phyloP scores from a whole-genome alignment of 192 early-diverging fungal genomes.

The Rhizophagus clarus region DNA sequence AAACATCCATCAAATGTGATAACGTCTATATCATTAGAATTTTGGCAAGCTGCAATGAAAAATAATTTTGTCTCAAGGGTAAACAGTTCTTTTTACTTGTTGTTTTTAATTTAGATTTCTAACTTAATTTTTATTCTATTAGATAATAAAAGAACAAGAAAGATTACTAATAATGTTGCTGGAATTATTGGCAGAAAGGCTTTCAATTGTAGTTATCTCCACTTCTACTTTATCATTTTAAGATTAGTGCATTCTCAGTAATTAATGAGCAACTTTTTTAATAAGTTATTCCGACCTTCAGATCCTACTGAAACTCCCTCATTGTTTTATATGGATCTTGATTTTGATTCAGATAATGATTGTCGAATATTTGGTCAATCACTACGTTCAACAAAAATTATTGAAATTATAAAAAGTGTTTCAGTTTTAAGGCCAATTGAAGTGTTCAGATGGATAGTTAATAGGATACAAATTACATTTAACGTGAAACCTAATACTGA shows the following conservation, averaged over 20 bases:
- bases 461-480: background rate
- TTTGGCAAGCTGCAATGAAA: background rate
- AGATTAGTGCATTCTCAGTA: background rate
- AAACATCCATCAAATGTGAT: conserved; percentile 18
- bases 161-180: background rate
- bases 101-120: background rate
- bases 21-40: background rate
- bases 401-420: conserved; percentile 9
- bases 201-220: background rate
- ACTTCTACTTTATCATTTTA: background rate
- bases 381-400: background rate
- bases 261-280: background rate
- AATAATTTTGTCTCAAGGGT: conserved; percentile 2
- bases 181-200: conserved; percentile 9
- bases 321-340: background rate
- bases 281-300: background rate
- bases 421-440: background rate
- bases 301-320: background rate
- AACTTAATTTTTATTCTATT: background rate
- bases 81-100: background rate
- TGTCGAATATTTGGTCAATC: background rate
- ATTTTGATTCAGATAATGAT: conserved; percentile 7
- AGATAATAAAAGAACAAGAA: conserved; percentile 15
- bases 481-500: background rate
- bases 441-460: conserved; percentile 4